These are phyloP conservation scores for Saccharomycopsis sp. DNA, from an alignment of 805 yeast species.

Conservation along the genomic window DNA sequence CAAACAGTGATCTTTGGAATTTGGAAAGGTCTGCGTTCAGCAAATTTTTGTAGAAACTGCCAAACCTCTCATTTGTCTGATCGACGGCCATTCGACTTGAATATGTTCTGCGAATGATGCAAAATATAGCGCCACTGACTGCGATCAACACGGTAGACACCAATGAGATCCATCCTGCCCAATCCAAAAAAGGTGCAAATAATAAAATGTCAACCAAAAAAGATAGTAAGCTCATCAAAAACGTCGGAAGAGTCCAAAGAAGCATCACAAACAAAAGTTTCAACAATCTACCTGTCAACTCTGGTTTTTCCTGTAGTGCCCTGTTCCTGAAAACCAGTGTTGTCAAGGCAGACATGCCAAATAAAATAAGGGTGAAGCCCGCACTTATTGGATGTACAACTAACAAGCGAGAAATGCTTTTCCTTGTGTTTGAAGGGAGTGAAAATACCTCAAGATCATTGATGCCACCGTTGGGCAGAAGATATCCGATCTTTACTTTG, in stretches of 20 bases:
- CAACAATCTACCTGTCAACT: too few relatives aligned
- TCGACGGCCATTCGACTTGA: conserved; percentile 17
- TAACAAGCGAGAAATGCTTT: conserved; percentile 48
- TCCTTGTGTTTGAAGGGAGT: conserved; percentile 52
- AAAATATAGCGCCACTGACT: conserved; percentile 52
- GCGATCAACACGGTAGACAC: conserved; percentile 61
- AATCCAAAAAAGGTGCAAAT: conserved; percentile 65
- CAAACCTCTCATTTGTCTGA: too few relatives aligned
- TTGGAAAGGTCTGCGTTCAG: too few relatives aligned
- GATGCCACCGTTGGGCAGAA: conserved; percentile 26
- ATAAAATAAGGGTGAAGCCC: conserved; percentile 41
- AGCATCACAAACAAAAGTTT: conserved; percentile 44
- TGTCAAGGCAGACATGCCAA: conserved; percentile 32
- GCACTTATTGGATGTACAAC: conserved; percentile 62
- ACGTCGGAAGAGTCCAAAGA: conserved; percentile 56
- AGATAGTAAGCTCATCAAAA: conserved; percentile 59
- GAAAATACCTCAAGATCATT: conserved; percentile 33
- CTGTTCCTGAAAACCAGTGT: neutral
- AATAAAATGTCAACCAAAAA: conserved; percentile 75
- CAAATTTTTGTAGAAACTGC: too few relatives aligned
- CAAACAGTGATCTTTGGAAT: too few relatives aligned
- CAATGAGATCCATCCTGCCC: conserved; percentile 81
- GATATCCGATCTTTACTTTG: conserved; percentile 36
- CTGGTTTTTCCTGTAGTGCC: too few relatives aligned
- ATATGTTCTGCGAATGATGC: conserved; percentile 53